A percentile compares a stretch with the other conserved stretches of the same genome.
Conservation (phyloP, 2,329 filamentous ascomycete genomes). For the Phialocephala subalpina region DNA sequence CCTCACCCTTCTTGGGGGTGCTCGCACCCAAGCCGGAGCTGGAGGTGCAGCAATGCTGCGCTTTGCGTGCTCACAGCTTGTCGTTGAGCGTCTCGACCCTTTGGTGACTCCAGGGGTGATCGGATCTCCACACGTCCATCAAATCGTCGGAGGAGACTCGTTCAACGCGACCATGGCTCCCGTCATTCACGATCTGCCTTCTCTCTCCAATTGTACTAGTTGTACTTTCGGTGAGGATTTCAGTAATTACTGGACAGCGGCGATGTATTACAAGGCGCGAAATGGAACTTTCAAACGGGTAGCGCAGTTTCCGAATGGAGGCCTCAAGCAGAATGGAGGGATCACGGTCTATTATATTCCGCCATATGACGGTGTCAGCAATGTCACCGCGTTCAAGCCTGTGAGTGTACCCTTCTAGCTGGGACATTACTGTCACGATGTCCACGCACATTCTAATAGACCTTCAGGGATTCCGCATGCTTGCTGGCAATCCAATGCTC, state of each 20-base stretch:
- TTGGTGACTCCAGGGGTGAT: conserved; percentile 26
- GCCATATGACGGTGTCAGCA: conserved; percentile 42
- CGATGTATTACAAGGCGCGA: conserved; percentile 40
- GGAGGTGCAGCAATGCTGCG: conserved; percentile 14
- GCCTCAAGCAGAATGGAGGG: conserved; percentile 45
- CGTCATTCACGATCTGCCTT: conserved; percentile 35
- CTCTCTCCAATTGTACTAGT: conserved; percentile 43
- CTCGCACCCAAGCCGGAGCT: background rate
- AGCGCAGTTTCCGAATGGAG: conserved; percentile 24
- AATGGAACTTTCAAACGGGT: conserved; percentile 44
- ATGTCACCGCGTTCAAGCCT: conserved; percentile 50
- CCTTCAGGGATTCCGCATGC: conserved; percentile 53
- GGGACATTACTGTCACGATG: too few species aligned
- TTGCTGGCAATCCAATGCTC: conserved; percentile 50
- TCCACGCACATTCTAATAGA: background rate
- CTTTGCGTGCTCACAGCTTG: conserved; percentile 30
- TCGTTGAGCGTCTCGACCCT: conserved; percentile 32
- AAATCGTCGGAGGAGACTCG: conserved; percentile 42
- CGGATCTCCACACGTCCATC: conserved; percentile 31
- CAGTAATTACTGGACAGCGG: conserved; percentile 46
- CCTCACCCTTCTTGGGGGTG: background rate
- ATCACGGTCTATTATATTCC: conserved; percentile 50
- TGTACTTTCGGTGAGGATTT: conserved; percentile 47
- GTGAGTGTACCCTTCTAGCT: too few species aligned
- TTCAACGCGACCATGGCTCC: conserved; percentile 50